Base-by-base conservation (phyloP, 2,329 filamentous ascomycete species). In the Claviceps fusiformis region DNA sequence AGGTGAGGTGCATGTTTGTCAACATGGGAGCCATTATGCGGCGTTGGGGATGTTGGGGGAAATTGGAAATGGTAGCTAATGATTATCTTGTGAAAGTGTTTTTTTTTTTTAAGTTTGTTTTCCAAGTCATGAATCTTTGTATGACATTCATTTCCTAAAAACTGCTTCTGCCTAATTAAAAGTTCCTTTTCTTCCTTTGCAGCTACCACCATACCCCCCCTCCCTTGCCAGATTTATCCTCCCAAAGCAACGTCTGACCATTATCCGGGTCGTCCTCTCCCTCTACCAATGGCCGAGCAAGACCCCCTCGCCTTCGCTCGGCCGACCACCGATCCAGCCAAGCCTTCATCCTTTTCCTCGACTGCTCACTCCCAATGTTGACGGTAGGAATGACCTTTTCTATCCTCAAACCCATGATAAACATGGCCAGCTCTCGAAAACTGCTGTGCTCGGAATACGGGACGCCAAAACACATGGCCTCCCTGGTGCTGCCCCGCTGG, bases 371-470 rank as follows among this genome's bases (percentile, higher is more conserved):
- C 1, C 81, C 81, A 0, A 85, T 79, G 56, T 98, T 97, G 3
- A 98, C 93, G 0, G 93, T 98, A 0, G 93, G 93, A 17, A 98
- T 86, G 7, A 98, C 81, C 70, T 85, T 88, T 59, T 92, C 90
- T 60, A 98, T 95, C 55, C 87, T 75, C 67, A 98, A 68, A 24
- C 85, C 81, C 76, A 93, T 93, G 61, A 92, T 81, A 66, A 98
- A 98, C 79, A 97, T 85, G 0, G 89, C 92, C 65, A 98, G 70
- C 73, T 98, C 93, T 45, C 92, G 79, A 66, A 98, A 98, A 58
- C 88, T 95, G 68, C 87, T 93, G 68, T 98, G 93, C 72, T 98
- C 93, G 53, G 86, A 91, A 67, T 98, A 98, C 2, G 93, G 93
- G 2, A 97, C 93, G 0, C 89, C 91, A 62, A 95, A 95, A 67